Base-by-base conservation (phyloP, 148 eudicot species). In the Fagopyrum homotropicum region DNA sequence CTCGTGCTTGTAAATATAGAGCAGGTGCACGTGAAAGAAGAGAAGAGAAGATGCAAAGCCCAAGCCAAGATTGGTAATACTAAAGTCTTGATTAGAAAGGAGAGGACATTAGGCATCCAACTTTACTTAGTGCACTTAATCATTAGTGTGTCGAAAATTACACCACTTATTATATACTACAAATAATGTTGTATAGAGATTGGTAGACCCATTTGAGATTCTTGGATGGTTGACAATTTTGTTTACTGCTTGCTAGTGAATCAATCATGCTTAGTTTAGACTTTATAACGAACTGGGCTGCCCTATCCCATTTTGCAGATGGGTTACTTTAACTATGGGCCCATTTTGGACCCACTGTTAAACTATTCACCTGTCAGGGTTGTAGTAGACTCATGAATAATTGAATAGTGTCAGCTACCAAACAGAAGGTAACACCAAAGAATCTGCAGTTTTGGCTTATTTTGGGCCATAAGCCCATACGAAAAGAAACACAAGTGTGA, bases 41-140 rank as follows among this genome's bases (percentile, higher is more conserved):
- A 19, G 35, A 19, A 22, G 26, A 22, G 26, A 22, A 57, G 64
- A 59, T 59, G 11, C 2, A n/a, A 19, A 59, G 30, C 35, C 64
- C 64, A 59, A 59, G 3, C n/a, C 56, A 52, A 52, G 15, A 52
- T 7, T 22, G 26, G 26, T 22, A 22, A n/a, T 12, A 52, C 14
- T 29, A 63, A 63, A 35, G 69, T 63, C 35, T 63, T 16, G 45
- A 63, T 63, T 63, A 35, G n/a, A 63, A 63, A 63, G 69, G 44
- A 63, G 69, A 63, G 69, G 69, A 63, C 69, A 66, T 15, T 66
- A 66, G 8, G 5, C 47, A 66, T 40, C 71, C 71, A 40, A 66
- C 71, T 66, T 66, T 66, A 17, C 19, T 35, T 43, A 66, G 71
- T 66, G 71, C 46, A 9, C 4, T 40, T 66, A 40, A 66, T 66